Evolutionary conservation across 2,329 filamentous ascomycete genomes (phyloP).

Genomic region (Xylariaceae sp.): DNA sequence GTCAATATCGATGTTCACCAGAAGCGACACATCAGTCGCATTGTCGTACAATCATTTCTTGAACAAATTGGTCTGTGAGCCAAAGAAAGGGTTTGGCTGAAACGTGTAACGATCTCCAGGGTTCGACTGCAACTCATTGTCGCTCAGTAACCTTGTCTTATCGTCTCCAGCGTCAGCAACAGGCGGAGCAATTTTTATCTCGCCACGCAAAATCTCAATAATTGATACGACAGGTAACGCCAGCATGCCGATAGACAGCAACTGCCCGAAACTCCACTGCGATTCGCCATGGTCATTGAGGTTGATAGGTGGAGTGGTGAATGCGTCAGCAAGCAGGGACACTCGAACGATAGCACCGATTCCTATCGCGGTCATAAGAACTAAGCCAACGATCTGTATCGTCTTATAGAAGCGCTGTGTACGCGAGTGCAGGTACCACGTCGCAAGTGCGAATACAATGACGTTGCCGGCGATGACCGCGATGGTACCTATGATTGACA

Average conservation of each 20-base stretch:
- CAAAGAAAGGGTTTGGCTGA: conserved; percentile 45
- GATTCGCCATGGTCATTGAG: conserved; percentile 52
- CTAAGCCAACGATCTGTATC: conserved; percentile 50
- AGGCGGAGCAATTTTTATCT: conserved; percentile 34
- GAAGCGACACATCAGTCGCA: not conserved
- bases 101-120: conserved; percentile 27
- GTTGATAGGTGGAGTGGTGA: conserved; percentile 48
- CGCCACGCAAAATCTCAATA: conserved; percentile 53
- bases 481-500: conserved; percentile 57
- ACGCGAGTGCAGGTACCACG: conserved; percentile 61
- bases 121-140: conserved; percentile 25
- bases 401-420: conserved; percentile 50
- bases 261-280: conserved; percentile 60
- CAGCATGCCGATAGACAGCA: conserved; percentile 56
- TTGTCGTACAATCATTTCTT: conserved; percentile 23
- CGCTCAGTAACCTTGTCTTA: conserved; percentile 19
- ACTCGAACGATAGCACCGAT: conserved; percentile 56
- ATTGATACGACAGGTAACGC: conserved; percentile 56
- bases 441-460: conserved; percentile 55
- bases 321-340: conserved; percentile 56
- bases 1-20: not conserved
- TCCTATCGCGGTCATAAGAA: conserved; percentile 54
- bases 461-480: conserved; percentile 57
- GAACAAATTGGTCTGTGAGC: conserved; percentile 36
- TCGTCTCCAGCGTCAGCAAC: conserved; percentile 18